A percentile compares a stretch with the other conserved stretches of the same genome.
Evolutionary conservation across 1,284 basidiomycete species (phyloP).

Genomic region (Tremellales sp.): DNA sequence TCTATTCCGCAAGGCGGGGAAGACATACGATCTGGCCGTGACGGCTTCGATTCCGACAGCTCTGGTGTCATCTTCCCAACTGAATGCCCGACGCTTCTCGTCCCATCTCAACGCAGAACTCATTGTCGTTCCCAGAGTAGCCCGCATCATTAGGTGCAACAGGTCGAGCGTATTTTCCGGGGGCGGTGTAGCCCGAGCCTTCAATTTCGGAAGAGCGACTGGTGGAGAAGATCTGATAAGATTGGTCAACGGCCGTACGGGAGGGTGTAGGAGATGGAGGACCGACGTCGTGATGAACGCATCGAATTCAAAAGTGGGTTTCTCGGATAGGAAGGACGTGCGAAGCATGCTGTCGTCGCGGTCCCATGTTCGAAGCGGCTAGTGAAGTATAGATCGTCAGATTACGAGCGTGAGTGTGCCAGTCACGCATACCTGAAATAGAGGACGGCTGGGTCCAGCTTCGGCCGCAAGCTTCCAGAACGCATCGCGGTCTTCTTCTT

Average conservation of each 20-base stretch:
- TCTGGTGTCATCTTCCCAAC: slow-evolving; percentile 22
- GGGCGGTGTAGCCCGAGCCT: slow-evolving; percentile 4
- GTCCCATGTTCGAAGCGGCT: slow-evolving; percentile 33
- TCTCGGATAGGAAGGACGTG: slow-evolving; percentile 26
- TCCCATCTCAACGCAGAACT: slow-evolving; percentile 31
- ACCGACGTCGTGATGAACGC: slow-evolving; percentile 26
- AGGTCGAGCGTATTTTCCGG: slow-evolving; percentile 16
- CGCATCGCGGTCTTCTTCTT: neutral
- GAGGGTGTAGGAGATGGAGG: neutral
- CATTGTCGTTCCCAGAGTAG: slow-evolving; percentile 34
- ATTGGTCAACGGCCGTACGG: neutral
- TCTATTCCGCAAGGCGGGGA: neutral
- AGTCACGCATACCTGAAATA: slow-evolving; percentile 15
- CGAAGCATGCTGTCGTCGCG: neutral
- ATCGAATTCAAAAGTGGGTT: slow-evolving; percentile 24
- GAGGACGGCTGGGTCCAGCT: slow-evolving; percentile 20
- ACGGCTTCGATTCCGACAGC: slow-evolving; percentile 17
- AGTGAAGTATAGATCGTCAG: neutral
- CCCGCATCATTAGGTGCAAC: slow-evolving; percentile 27
- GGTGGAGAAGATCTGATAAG: slow-evolving; percentile 18
- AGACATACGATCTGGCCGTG: slow-evolving; percentile 22
- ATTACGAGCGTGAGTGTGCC: neutral
- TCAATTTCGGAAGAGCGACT: slow-evolving; percentile 16
- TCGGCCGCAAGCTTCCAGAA: slow-evolving; percentile 6
- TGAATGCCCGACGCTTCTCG: slow-evolving; percentile 16